Base-by-base conservation (phyloP, 208 protist genomes). In the Histomonas meleagridis region DNA sequence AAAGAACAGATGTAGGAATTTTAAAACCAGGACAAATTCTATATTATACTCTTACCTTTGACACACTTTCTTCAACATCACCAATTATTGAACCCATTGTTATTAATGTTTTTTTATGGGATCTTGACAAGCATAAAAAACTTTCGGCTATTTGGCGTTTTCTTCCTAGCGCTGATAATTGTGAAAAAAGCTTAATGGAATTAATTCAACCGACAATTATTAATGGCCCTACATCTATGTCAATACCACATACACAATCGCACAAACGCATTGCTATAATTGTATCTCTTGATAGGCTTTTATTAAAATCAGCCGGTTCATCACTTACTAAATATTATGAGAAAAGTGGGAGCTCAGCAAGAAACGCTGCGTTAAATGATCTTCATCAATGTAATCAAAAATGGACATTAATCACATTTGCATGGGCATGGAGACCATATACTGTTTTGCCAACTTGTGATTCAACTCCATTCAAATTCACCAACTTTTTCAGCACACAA, bases 61-160 rank as follows among this genome's bases (percentile, higher is more conserved):
- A 79, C 5, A 18, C 43, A 43, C 10, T 51, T 10, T 40, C 21
- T 12, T 2, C 26, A 21, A 26, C 76, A n/a, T 40, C 40, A 5
- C 26, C n/a, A 57, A 55, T 86, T 38, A 55, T 86, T 18, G 76
- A 86, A 38, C 76, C 76, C 32, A 86, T 86, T 43, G n/a, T 86
- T 49, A 35, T 86, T 55, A 51, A 43, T 12, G 23, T 43, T 7
- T 86, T 86, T 46, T 16, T 86, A 26, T 86, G 23, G 40, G 76
- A 86, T 86, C 12, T 55, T 7, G 46, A 86, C 38, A 43, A 14
- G 7, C 23, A 86, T 2, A 48, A 55, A 16, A 43, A 16, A 7
- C 18, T 86, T 5, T 55, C 46, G 0, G 76, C 51, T 38, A 86
- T 46, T 18, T 86, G 76, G 76, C 40, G 76, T 18, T 53, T 86